Evolutionary conservation across 495 filamentous ascomycete genomes (phyloP).

Genomic region (Staphylotrichum longicolle): DNA sequence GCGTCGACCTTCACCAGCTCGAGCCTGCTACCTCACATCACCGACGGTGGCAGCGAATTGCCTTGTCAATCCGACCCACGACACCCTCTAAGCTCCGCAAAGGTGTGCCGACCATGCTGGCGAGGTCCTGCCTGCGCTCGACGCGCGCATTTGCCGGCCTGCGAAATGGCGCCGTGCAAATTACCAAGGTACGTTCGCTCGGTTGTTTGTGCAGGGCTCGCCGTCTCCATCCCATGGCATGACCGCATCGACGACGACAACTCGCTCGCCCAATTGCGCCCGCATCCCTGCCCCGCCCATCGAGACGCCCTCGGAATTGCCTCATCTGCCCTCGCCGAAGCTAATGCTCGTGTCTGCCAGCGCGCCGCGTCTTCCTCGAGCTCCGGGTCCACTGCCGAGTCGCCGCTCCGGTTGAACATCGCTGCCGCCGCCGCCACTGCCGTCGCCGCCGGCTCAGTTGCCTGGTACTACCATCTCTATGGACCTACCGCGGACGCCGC

Average conservation of each 20-base stretch:
- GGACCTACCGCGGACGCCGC: slow-evolving; percentile 81
- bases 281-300: slow-evolving; percentile 8
- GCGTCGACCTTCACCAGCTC: slow-evolving; percentile 32
- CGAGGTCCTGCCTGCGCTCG: slow-evolving; percentile 76
- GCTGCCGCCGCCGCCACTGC: slow-evolving; percentile 80
- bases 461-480: slow-evolving; percentile 95
- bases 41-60: slow-evolving; percentile 42
- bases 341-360: slow-evolving; percentile 42
- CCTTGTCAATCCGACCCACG: slow-evolving; percentile 37
- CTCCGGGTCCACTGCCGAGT: slow-evolving; percentile 55
- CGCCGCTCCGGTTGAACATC: slow-evolving; percentile 67
- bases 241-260: slow-evolving; percentile 20
- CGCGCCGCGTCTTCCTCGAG: slow-evolving; percentile 60
- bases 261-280: slow-evolving; percentile 21
- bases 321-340: slow-evolving; percentile 19
- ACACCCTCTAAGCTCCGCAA: slow-evolving; percentile 43
- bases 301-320: slow-evolving; percentile 3
- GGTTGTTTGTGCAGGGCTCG: background rate
- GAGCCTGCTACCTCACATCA: slow-evolving; percentile 30
- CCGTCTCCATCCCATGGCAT: slow-evolving; percentile 13
- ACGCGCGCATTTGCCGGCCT: slow-evolving; percentile 73
- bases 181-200: slow-evolving; percentile 54
- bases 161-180: slow-evolving; percentile 58
- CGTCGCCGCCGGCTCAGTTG: slow-evolving; percentile 80
- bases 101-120: slow-evolving; percentile 71